phyloP scores from a whole-genome alignment of 1,284 basidiomycete genomes.

The Papiliotrema laurentii region DNA sequence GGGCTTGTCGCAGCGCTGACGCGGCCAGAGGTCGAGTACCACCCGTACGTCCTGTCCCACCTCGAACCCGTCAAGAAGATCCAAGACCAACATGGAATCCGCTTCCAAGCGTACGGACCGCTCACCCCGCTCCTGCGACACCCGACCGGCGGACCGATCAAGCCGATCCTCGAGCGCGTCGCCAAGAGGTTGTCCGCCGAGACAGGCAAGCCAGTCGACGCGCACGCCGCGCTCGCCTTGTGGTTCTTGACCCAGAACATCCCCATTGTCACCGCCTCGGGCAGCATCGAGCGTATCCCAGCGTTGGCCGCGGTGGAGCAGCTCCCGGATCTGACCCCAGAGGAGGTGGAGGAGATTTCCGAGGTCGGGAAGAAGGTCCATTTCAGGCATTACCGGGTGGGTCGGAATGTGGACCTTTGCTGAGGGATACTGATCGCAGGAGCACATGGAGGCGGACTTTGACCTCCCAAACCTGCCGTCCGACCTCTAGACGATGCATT shows the following conservation, averaged over 20 bases:
- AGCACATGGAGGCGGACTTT: conserved; percentile 43
- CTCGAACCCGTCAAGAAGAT: conserved; percentile 57
- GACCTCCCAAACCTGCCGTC: conserved; percentile 38
- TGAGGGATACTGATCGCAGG: conserved; percentile 5
- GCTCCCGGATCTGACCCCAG: conserved; percentile 58
- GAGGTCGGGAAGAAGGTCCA: conserved; percentile 59
- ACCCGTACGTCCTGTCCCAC: conserved; percentile 67
- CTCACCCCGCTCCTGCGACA: conserved; percentile 56
- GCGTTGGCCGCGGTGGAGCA: conserved; percentile 58
- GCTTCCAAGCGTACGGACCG: conserved; percentile 59
- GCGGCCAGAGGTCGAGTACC: conserved; percentile 59
- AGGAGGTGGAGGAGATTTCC: conserved; percentile 63
- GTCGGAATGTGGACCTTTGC: neutral
- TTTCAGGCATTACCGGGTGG: conserved; percentile 48
- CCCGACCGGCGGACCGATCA: conserved; percentile 54
- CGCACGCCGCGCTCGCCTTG: conserved; percentile 57
- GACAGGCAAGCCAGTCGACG: conserved; percentile 52
- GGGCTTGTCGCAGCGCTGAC: neutral
- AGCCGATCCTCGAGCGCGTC: conserved; percentile 54
- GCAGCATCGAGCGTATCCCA: conserved; percentile 59
- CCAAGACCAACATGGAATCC: conserved; percentile 59
- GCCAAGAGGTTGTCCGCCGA: conserved; percentile 30
- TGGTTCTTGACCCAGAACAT: conserved; percentile 59
- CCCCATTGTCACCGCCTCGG: conserved; percentile 63
- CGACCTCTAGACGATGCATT: conserved; percentile 8